Percentiles rank a stretch among this genome's conserved stretches.
Evolutionary conservation across 169 alveolate genomes (phyloP).

Genomic region (Miamiensis avidus): DNA sequence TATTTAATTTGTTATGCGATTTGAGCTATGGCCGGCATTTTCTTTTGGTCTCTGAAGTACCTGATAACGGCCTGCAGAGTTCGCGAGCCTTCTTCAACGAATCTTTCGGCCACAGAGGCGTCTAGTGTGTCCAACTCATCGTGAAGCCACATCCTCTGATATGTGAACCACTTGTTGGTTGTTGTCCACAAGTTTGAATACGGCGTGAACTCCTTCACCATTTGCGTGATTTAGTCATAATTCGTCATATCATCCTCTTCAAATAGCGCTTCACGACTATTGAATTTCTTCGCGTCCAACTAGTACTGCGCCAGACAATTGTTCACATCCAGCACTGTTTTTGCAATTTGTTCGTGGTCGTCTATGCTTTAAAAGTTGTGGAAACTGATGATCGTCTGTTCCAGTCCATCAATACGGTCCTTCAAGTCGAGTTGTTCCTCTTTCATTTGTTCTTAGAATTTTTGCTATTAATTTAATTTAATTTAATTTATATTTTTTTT

Average conservation of each 20-base stretch:
- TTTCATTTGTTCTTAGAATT: constrained; percentile 73
- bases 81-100: constrained; percentile 74
- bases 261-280: constrained; percentile 79
- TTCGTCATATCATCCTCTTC: constrained; percentile 71
- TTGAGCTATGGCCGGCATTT: constrained; percentile 48
- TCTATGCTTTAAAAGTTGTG: constrained; percentile 67
- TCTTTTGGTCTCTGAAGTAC: constrained; percentile 31
- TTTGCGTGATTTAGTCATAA: constrained; percentile 68
- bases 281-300: constrained; percentile 72
- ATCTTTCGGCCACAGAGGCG: constrained; percentile 85
- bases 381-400: constrained; percentile 67
- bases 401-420: constrained; percentile 70
- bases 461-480: constrained; percentile 45
- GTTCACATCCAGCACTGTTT: constrained; percentile 72
- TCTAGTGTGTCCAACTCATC: constrained; percentile 88
- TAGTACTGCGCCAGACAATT: constrained; percentile 69
- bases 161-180: constrained; percentile 87
- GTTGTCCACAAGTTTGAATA: constrained; percentile 89
- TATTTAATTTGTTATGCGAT: constrained; percentile 74
- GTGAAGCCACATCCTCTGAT: constrained; percentile 80
- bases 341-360: constrained; percentile 66
- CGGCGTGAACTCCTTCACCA: constrained; percentile 89
- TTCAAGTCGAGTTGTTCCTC: constrained; percentile 66
- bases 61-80: constrained; percentile 66
- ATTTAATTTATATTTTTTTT: constrained; percentile 69